A percentile compares a stretch with the other conserved stretches of the same genome.
Evolutionary conservation across 257 asterid species (phyloP).

Genomic region (Cordia subcordata): DNA sequence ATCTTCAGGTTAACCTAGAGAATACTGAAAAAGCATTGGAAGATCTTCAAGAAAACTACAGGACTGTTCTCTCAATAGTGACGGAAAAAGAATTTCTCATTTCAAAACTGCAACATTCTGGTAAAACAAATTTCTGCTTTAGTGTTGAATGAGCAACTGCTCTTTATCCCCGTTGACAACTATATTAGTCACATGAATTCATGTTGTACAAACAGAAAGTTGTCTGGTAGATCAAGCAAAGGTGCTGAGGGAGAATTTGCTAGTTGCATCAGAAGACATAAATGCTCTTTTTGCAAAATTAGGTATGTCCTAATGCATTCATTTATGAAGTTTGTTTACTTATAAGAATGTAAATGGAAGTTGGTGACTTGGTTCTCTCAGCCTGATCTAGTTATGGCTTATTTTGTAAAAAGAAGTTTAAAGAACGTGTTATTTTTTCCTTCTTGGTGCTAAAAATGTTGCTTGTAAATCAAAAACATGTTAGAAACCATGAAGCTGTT

Average conservation of each 20-base stretch:
- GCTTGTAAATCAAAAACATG: too few species aligned
- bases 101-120: constrained; percentile 59
- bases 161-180: constrained; percentile 9
- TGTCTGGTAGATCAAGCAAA: constrained; percentile 57
- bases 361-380: too few species aligned
- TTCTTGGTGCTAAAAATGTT: too few species aligned
- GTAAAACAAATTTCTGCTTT: constrained; percentile 23
- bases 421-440: too few species aligned
- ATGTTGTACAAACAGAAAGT: constrained; percentile 42
- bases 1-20: constrained; percentile 50
- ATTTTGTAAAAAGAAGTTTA: too few species aligned
- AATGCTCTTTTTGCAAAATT: constrained; percentile 57
- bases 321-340: too few species aligned
- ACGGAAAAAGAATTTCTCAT: constrained; percentile 57
- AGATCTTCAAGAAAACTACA: constrained; percentile 55
- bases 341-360: too few species aligned
- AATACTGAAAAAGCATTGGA: constrained; percentile 41
- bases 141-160: neutral
- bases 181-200: constrained; percentile 3
- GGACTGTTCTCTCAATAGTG: constrained; percentile 39
- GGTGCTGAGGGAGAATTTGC: constrained; percentile 50
- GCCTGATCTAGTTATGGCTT: too few species aligned
- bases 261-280: constrained; percentile 63
- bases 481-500: too few species aligned
- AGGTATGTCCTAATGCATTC: constrained; percentile 28